These are phyloP conservation scores for Amphirosellinia nigrospora DNA, from an alignment of 495 filamentous ascomycete species.

Conservation along the genomic window DNA sequence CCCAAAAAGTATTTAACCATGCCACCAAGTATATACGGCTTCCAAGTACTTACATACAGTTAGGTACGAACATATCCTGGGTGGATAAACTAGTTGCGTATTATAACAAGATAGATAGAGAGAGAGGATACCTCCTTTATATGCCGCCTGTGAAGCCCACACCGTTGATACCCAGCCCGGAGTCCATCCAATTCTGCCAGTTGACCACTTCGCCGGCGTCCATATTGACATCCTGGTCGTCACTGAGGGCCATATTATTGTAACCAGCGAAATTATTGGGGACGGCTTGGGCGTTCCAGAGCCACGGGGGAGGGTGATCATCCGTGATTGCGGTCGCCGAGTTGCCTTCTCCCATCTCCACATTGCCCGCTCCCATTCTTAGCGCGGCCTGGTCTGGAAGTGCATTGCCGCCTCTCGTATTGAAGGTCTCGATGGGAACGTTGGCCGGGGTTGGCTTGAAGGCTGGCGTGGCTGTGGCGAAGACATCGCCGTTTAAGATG, in stretches of 20 bases:
- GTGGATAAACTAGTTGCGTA: background rate
- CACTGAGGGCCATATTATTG: constrained; percentile 12
- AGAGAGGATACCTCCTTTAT: constrained; percentile 3
- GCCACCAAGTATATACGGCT: constrained; percentile 1
- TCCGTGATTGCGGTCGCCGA: constrained; percentile 30
- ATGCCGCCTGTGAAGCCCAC: constrained; percentile 39
- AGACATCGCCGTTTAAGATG: constrained; percentile 9
- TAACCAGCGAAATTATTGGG: constrained; percentile 21
- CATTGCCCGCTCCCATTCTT: background rate
- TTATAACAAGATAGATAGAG: background rate
- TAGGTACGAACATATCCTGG: background rate
- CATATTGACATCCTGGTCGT: constrained; percentile 47
- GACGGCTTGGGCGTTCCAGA: constrained; percentile 40
- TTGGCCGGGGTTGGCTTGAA: constrained; percentile 18
- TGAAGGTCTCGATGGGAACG: constrained; percentile 25
- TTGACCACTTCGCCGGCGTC: constrained; percentile 52
- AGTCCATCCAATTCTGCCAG: constrained; percentile 57
- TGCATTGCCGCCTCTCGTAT: constrained; percentile 12
- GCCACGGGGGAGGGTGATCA: constrained; percentile 51
- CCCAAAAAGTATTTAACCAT: background rate
- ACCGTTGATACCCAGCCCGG: constrained; percentile 37
- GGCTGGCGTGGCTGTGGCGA: background rate
- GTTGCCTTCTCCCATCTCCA: constrained; percentile 5
- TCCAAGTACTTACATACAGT: background rate
- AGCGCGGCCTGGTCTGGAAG: constrained; percentile 2